Base-by-base conservation (phyloP, 208 protist genomes). In the Porcisia deanei region DNA sequence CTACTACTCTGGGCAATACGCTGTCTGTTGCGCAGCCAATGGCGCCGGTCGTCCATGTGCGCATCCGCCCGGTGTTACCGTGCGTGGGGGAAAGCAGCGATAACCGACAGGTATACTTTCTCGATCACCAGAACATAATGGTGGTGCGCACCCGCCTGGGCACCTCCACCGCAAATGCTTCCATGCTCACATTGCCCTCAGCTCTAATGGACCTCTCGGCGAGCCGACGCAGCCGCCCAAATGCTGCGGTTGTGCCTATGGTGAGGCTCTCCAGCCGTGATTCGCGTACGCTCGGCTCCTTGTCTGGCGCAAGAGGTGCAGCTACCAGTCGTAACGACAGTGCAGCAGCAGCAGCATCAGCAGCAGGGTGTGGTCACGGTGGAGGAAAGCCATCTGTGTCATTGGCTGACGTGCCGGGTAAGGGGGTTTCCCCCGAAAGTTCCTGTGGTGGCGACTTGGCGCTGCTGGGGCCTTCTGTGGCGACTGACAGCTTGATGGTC, bases 121-220 rank as follows among this genome's bases (percentile, higher is more conserved):
- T 97, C 16, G 88, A 97, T 63, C 85, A 94, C 55, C 81, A 95
- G 76, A 95, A 95, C 64, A 70, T 97, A 41, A 82, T 97, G 68
- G 89, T 97, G 63, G 66, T 59, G 3, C 49, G 67, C 16, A 63
- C 60, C 9, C 61, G 61, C 30, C 37, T 45, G 18, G 65, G 45
- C 20, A 52, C 18, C 30, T 39, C 37, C 25, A 22, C 34, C 53
- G 16, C 68, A 30, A 43, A 45, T 7, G 68, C 37, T 37, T 30
- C 53, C 25, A 37, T 18, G 10, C 12, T 25, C 18, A 30, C 25
- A 37, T 53, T 43, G 6, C 20, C 37, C 68, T 41, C 68, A 25
- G 47, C 68, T 25, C 16, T 72, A 16, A 7, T 30, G 30, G 68
- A 72, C 30, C 0, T 47, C 49, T 18, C 68, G 49, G 12, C 9